These are phyloP conservation scores for Endogone sp. DNA, from an alignment of 192 early-diverging fungal species.

Conservation along the genomic window DNA sequence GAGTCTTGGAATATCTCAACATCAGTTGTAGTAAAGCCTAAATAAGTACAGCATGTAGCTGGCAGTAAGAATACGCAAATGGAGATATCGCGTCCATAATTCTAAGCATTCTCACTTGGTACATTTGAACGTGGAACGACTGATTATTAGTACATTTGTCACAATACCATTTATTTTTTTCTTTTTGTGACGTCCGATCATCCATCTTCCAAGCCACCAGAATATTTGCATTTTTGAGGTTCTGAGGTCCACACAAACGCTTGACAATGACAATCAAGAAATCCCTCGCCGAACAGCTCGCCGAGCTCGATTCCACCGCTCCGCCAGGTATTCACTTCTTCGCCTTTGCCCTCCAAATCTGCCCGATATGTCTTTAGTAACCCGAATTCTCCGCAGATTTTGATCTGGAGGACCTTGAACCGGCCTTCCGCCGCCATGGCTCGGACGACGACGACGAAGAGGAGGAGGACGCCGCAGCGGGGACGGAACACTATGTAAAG, in stretches of 20 bases:
- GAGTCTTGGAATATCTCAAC: too few species aligned
- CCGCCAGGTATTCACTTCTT: constrained; percentile 38
- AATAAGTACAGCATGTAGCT: too few species aligned
- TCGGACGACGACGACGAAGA: constrained; percentile 44
- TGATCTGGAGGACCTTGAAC: constrained; percentile 66
- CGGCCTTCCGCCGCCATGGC: constrained; percentile 34
- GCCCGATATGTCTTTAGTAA: background rate
- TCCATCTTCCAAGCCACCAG: background rate
- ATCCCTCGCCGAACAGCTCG: constrained; percentile 44
- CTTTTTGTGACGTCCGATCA: background rate
- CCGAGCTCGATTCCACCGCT: constrained; percentile 48
- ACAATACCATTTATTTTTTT: too few species aligned
- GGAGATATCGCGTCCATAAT: too few species aligned
- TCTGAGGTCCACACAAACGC: background rate
- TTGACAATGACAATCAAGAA: constrained; percentile 26
- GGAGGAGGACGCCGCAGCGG: constrained; percentile 39
- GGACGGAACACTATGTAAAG: constrained; percentile 63
- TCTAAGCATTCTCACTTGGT: too few species aligned
- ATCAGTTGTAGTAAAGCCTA: too few species aligned
- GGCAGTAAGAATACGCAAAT: too few species aligned
- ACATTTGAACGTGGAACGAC: too few species aligned
- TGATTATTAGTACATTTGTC: too few species aligned
- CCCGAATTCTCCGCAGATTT: constrained; percentile 55
- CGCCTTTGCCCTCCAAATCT: background rate
- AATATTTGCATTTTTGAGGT: background rate